Percentiles rank a stretch among this genome's conserved stretches.
These are phyloP conservation scores for Cordyceps cicadae DNA, from an alignment of 2,329 filamentous ascomycete genomes.

Conservation along the genomic window DNA sequence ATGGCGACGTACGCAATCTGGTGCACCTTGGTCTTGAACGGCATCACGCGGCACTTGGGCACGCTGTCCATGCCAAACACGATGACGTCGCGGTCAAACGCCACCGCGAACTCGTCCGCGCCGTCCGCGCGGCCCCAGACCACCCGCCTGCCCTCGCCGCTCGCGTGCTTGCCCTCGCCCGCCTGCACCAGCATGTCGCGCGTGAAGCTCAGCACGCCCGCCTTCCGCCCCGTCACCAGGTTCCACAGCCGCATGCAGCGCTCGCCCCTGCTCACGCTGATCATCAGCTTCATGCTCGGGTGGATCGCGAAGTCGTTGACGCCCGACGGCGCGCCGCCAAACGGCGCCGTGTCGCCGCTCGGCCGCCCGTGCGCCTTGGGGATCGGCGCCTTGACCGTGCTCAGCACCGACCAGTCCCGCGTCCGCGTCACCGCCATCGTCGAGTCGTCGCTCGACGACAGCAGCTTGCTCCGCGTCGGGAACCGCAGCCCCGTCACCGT, in stretches of 20 bases:
- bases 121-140: slow-evolving; percentile 67
- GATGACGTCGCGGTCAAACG: slow-evolving; percentile 76
- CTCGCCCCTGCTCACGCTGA: slow-evolving; percentile 85
- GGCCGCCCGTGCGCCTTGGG: slow-evolving; percentile 73
- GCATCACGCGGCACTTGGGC: slow-evolving; percentile 65
- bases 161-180: slow-evolving; percentile 67
- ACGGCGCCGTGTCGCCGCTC: slow-evolving; percentile 79
- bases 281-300: slow-evolving; percentile 93
- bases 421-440: slow-evolving; percentile 81
- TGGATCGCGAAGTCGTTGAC: slow-evolving; percentile 94
- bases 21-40: slow-evolving; percentile 71
- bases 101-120: slow-evolving; percentile 77
- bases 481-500: slow-evolving; percentile 75
- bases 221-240: slow-evolving; percentile 90
- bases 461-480: slow-evolving; percentile 75
- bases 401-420: slow-evolving; percentile 82
- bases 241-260: slow-evolving; percentile 93
- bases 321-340: slow-evolving; percentile 73
- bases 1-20: slow-evolving; percentile 63
- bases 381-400: slow-evolving; percentile 79
- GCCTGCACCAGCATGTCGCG: slow-evolving; percentile 63
- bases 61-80: slow-evolving; percentile 85
- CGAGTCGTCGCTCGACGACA: slow-evolving; percentile 85
- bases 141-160: slow-evolving; percentile 75
- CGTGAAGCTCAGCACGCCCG: slow-evolving; percentile 80